Evolutionary conservation across 2,329 filamentous ascomycete genomes (phyloP).

Genomic region (Colletotrichum abscissum): DNA sequence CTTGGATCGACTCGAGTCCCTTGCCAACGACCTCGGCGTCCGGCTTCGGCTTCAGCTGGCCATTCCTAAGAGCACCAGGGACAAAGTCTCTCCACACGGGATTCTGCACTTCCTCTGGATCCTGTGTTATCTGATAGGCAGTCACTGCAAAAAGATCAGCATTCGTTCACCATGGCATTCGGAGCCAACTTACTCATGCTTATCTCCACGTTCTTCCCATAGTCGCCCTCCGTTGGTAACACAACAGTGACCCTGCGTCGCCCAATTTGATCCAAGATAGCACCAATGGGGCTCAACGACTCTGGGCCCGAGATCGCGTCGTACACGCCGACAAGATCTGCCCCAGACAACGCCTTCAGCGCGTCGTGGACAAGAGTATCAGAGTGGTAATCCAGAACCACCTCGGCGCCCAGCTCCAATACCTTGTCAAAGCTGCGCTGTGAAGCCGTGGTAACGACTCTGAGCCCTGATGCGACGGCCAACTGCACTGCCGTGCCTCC

Average conservation of each 20-base stretch:
- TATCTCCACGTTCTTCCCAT: slow-evolving; percentile 5
- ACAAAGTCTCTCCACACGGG: background rate
- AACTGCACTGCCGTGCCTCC: slow-evolving; percentile 59
- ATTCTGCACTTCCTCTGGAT: background rate
- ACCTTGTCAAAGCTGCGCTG: slow-evolving; percentile 54
- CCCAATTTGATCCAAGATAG: background rate
- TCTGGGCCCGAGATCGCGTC: background rate
- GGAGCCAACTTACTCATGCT: too few relatives aligned
- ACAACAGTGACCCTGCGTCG: background rate
- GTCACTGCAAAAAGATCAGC: background rate
- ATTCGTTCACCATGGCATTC: too few relatives aligned
- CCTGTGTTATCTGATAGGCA: background rate
- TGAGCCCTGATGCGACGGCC: slow-evolving; percentile 53
- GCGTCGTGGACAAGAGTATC: slow-evolving; percentile 41
- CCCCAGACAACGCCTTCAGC: background rate
- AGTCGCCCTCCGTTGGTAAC: background rate
- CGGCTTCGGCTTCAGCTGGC: background rate
- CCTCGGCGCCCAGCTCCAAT: slow-evolving; percentile 53
- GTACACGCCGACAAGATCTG: background rate
- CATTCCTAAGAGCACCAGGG: background rate
- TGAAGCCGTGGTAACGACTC: slow-evolving; percentile 56
- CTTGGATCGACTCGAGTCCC: slow-evolving; percentile 10
- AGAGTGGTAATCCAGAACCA: slow-evolving; percentile 57
- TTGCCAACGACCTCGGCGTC: background rate
- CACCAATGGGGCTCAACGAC: slow-evolving; percentile 1